phyloP scores from a whole-genome alignment of 495 filamentous ascomycete genomes.

The Hypoxylon fragiforme region DNA sequence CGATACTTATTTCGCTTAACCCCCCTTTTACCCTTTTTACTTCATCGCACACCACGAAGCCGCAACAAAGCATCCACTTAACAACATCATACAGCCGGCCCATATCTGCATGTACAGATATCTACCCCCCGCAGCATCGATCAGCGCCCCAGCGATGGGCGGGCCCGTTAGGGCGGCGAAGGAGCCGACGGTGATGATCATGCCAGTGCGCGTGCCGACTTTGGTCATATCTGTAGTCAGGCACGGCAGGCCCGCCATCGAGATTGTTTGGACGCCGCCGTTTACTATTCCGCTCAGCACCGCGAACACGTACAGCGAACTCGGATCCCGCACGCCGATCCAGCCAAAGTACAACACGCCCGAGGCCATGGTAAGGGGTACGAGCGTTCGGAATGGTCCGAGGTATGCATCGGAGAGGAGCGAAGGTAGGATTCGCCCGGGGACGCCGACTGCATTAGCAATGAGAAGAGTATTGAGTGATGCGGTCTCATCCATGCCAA shows the following conservation, averaged over 20 bases:
- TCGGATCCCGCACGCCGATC: slow-evolving; percentile 52
- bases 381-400: slow-evolving; percentile 65
- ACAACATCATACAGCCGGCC: slow-evolving; percentile 43
- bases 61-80: slow-evolving; percentile 23
- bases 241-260: slow-evolving; percentile 59
- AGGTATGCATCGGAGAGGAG: slow-evolving; percentile 60
- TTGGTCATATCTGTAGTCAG: slow-evolving; percentile 65
- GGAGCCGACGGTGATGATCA: slow-evolving; percentile 66
- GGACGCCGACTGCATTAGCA: slow-evolving; percentile 67
- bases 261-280: slow-evolving; percentile 67
- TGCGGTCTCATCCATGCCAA: slow-evolving; percentile 43
- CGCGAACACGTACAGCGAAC: slow-evolving; percentile 60
- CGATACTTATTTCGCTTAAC: too few species aligned
- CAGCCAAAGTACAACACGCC: slow-evolving; percentile 48
- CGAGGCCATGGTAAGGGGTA: slow-evolving; percentile 49
- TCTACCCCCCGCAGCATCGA: slow-evolving; percentile 41
- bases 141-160: slow-evolving; percentile 63
- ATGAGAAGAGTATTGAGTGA: slow-evolving; percentile 62
- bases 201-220: slow-evolving; percentile 66
- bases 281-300: slow-evolving; percentile 64
- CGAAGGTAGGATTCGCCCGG: slow-evolving; percentile 65
- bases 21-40: neutral
- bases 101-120: slow-evolving; percentile 61
- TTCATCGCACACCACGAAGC: slow-evolving; percentile 25
- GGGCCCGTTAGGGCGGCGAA: slow-evolving; percentile 66